Base-by-base conservation (phyloP, 2,329 filamentous ascomycete species). In the Arthroderma sp. region DNA sequence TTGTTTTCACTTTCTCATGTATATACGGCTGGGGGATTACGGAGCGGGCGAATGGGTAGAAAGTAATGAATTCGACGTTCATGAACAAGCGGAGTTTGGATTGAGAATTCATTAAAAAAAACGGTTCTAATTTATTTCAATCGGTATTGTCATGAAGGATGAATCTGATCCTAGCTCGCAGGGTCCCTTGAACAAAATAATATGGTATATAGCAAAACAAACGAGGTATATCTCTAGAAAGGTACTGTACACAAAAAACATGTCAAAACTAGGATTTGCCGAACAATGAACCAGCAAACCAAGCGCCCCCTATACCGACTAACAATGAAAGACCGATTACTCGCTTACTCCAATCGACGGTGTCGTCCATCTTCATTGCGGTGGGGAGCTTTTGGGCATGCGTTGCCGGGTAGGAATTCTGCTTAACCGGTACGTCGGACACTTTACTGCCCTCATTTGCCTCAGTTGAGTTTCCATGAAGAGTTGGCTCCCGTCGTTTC, bases 401-500 rank as follows among this genome's bases (percentile, higher is more conserved):
- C 7, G 29, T 32, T 31, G 33, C 9, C 29, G 33, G 34, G 10
- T 33, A 41, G 15, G 32, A 15, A 6, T 15, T 37, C 7, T 36
- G 27, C 4, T 44, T 34, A 2, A n/a, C 10, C 6, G 22, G 6
- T 3, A 28, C 8, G 9, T 40, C 36, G 11, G 31, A 9, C 27
- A 38, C 38, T 43, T 38, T n/a, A 27, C 27, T 7, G 36, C 11
- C 42, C 53, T 49, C 40, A 27, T 38, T 33, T 4, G 46, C 40
- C 29, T 48, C 10, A 6, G 45, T 33, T 27, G 46, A 46, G 8
- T 43, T 44, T 40, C 46, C 52, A 47, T n/a, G 41, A 15, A 29
- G 51, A 38, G 39, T 53, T 5, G 57, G 50, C 38, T 64, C 59
- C n/a, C 60, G 59, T 40, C 54, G 53, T 47, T 61, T 59, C 65